Base-by-base conservation (phyloP, 192 early-diverging fungal species). In the Ambispora gerdemannii region DNA sequence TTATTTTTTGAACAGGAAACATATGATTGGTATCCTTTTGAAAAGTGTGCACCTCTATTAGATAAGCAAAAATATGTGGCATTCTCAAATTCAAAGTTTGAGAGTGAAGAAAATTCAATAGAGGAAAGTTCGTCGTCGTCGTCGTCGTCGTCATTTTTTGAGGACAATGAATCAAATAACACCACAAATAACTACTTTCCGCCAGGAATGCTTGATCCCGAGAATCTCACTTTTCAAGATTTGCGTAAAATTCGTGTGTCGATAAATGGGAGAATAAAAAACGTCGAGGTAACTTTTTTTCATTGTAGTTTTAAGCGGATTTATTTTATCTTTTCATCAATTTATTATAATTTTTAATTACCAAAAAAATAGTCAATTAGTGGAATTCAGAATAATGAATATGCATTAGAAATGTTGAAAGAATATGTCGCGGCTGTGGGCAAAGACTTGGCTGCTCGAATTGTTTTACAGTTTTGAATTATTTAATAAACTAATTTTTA, bases 21-120 rank as follows among this genome's bases (percentile, higher is more conserved):
- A 10, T 86, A 77, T 62, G 75, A 78, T 47, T 88, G 82, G 86
- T 76, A 76, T 35, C 75, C 81, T 6, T 76, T 82, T 53, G 75
- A 87, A 10, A 51, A 76, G 24, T 90, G 85, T 36, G 27, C 75
- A 7, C 73, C 78, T 20, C 62, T 88, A 15, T 72, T 90, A 10
- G 83, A 89, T 7, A 73, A 75, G 2, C 43, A 84, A 50, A 75
- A 77, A n/a, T 85, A 85, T 31, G 85, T 78, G 7, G 33, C 74
- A 2, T 84, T 89, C 60, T 65, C 75, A 8, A 34, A 74, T 27
- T 74, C 72, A 19, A 11, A 36, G 4, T 11, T 63, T 13, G 15
- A 59, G 43, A 15, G 71, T 15, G 64, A 74, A 15, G 28, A 72
- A 15, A 67, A 77, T 71, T 72, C 72, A 19, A 67, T 61, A 13